Percentiles rank a stretch among this genome's conserved stretches.
Evolutionary conservation across 225 moss, liverwort and hornwort species (phyloP).

Genomic region (Antitrichia curtipendula): DNA sequence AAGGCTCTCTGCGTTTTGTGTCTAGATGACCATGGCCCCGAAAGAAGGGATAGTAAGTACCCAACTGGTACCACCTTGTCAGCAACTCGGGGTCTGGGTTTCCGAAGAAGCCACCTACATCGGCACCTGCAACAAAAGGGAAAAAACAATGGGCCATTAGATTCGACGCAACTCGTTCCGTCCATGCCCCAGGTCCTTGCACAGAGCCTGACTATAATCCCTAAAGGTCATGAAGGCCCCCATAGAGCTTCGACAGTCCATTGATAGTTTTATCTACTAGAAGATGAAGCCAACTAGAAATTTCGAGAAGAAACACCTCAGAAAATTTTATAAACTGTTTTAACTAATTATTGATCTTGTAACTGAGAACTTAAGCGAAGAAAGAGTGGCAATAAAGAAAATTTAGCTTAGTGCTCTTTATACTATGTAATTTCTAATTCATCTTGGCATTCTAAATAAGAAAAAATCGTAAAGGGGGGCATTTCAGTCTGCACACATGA

Average conservation of each 20-base stretch:
- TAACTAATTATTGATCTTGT: background rate
- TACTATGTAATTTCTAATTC: background rate
- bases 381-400: background rate
- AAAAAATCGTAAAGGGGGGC: background rate
- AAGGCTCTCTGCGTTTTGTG: slow-evolving; percentile 95
- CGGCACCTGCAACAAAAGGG: slow-evolving; percentile 56
- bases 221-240: background rate
- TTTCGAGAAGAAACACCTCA: too few species aligned
- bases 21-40: slow-evolving; percentile 94
- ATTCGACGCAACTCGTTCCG: background rate
- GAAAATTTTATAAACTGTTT: background rate
- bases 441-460: background rate
- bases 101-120: slow-evolving; percentile 97
- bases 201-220: background rate
- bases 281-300: background rate
- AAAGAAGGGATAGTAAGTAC: slow-evolving; percentile 87
- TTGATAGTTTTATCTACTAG: background rate
- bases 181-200: background rate
- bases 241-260: background rate
- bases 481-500: background rate
- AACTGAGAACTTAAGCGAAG: background rate
- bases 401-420: background rate
- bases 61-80: slow-evolving; percentile 94
- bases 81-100: slow-evolving; percentile 92
- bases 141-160: background rate